Evolutionary conservation across 2,329 filamentous ascomycete genomes (phyloP).

Genomic region (Plectosphaerella plurivora): DNA sequence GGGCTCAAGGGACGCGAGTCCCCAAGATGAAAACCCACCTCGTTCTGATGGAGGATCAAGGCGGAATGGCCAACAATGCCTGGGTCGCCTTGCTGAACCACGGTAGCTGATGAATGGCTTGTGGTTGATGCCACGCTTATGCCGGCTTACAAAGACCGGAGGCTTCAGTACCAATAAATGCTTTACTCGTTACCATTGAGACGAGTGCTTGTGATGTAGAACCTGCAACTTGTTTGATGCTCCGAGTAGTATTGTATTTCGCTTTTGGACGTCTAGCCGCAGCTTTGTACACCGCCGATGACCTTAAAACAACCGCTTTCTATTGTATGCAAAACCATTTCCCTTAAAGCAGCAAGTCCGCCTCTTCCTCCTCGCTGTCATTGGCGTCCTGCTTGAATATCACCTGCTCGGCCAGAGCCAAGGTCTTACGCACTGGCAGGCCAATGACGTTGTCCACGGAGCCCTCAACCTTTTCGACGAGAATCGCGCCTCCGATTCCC

Average conservation of each 20-base stretch:
- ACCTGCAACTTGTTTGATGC: too few relatives aligned
- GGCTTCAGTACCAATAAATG: too few relatives aligned
- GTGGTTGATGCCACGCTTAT: too few relatives aligned
- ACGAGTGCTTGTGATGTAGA: neutral
- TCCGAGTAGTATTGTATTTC: slow-evolving; percentile 7
- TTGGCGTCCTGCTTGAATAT: slow-evolving; percentile 69
- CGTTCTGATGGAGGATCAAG: too few relatives aligned
- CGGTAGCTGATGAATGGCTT: too few relatives aligned
- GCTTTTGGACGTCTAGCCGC: neutral
- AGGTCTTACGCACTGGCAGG: slow-evolving; percentile 70
- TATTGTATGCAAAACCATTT: too few relatives aligned
- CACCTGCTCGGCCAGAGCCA: slow-evolving; percentile 86
- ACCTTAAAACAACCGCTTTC: too few relatives aligned
- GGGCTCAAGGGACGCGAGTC: too few relatives aligned
- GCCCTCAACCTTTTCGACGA: slow-evolving; percentile 87
- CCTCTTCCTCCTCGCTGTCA: slow-evolving; percentile 44
- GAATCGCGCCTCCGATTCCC: slow-evolving; percentile 76
- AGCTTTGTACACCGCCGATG: neutral
- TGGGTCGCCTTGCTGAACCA: too few relatives aligned
- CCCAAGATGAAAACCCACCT: too few relatives aligned
- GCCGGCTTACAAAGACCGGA: too few relatives aligned
- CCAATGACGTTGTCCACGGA: slow-evolving; percentile 93
- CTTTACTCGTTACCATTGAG: neutral
- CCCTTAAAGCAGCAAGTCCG: slow-evolving; percentile 7
- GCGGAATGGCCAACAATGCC: too few relatives aligned